phyloP scores from a whole-genome alignment of 495 filamentous ascomycete species.

The Amphirosellinia nigrospora region DNA sequence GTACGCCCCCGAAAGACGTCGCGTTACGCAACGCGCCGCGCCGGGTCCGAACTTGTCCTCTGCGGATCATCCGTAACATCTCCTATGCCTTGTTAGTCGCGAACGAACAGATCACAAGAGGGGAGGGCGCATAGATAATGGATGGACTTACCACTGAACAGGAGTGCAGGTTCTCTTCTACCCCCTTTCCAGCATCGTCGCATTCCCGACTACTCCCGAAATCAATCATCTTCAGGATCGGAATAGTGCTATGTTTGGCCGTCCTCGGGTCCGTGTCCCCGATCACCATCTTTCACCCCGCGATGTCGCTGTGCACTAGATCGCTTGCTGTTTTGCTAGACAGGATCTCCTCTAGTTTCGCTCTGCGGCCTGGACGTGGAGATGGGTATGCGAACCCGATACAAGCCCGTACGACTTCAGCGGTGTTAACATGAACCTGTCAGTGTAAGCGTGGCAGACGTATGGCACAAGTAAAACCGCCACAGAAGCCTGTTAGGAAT shows the following conservation, averaged over 20 bases:
- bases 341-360: background rate
- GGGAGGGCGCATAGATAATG: background rate
- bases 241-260: background rate
- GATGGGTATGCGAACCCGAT: background rate
- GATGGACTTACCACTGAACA: background rate
- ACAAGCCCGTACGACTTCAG: conserved; percentile 2
- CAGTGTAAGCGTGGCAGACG: too few species aligned
- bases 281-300: background rate
- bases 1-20: background rate
- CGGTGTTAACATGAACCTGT: background rate
- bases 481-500: background rate
- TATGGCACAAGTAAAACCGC: background rate
- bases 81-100: background rate
- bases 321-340: background rate
- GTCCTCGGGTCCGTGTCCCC: background rate
- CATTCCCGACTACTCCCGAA: background rate
- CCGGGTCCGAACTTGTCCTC: background rate
- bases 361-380: too few species aligned
- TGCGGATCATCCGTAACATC: background rate
- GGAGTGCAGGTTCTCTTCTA: background rate
- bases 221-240: conserved; percentile 14
- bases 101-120: background rate
- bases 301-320: background rate
- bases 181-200: background rate
- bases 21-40: background rate